These are phyloP conservation scores for Peronospora farinosa DNA, from an alignment of 352 stramenopile species.

Conservation along the genomic window DNA sequence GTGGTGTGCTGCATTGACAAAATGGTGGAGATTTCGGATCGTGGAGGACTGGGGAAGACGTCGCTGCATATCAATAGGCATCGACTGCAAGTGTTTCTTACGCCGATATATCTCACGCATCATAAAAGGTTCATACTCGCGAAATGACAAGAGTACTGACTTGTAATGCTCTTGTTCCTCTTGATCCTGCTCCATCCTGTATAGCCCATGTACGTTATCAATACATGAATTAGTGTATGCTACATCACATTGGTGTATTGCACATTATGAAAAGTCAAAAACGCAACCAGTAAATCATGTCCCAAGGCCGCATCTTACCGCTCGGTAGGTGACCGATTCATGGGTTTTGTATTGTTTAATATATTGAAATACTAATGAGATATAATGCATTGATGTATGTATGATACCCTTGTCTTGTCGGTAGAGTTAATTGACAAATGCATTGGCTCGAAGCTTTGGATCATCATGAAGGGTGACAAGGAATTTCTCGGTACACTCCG, in stretches of 20 bases:
- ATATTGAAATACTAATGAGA: neutral
- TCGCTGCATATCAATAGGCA: slow-evolving; percentile 68
- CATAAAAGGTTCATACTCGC: slow-evolving; percentile 78
- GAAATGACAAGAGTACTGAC: slow-evolving; percentile 80
- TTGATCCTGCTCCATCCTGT: slow-evolving; percentile 43
- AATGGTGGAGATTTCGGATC: slow-evolving; percentile 70
- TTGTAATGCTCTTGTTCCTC: slow-evolving; percentile 81
- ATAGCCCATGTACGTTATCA: too few species aligned
- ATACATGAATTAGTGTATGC: too few species aligned
- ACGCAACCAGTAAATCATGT: slow-evolving; percentile 38
- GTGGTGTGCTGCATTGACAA: slow-evolving; percentile 70
- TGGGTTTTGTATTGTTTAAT: neutral
- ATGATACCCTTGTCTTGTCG: neutral
- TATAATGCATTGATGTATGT: neutral
- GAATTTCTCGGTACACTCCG: slow-evolving; percentile 92
- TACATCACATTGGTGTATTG: slow-evolving; percentile 6
- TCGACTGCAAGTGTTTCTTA: slow-evolving; percentile 74
- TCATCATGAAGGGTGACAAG: slow-evolving; percentile 98
- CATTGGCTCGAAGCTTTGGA: slow-evolving; percentile 97
- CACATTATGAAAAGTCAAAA: neutral
- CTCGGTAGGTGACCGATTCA: slow-evolving; percentile 40
- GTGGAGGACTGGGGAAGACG: slow-evolving; percentile 65
- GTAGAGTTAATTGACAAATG: slow-evolving; percentile 99
- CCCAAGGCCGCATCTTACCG: slow-evolving; percentile 67
- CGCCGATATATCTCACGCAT: slow-evolving; percentile 80